Evolutionary conservation across 73 alveolate species (phyloP).

Genomic region (Diophrys sp.): DNA sequence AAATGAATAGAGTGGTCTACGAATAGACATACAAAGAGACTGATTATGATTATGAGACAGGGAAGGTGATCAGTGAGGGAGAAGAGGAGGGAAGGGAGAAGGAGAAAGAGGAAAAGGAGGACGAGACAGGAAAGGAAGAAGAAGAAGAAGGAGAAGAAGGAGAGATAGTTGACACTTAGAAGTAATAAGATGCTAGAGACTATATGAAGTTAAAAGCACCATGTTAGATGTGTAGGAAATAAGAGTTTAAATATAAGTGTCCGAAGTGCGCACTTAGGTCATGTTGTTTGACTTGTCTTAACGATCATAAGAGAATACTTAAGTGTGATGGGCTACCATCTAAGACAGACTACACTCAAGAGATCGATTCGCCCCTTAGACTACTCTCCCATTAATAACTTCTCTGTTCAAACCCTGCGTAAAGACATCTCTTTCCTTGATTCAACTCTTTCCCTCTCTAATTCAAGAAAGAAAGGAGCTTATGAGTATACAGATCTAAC

Average conservation of each 20-base stretch:
- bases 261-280: neutral
- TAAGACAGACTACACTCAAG: neutral
- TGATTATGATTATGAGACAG: neutral
- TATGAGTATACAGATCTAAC: neutral
- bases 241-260: neutral
- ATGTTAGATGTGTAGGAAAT: neutral
- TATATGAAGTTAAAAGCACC: neutral
- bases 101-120: neutral
- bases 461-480: neutral
- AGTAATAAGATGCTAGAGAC: too few species aligned
- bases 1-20: neutral
- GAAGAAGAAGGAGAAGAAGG: neutral
- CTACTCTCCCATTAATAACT: too few species aligned
- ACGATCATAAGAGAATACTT: neutral
- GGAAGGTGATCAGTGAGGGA: neutral
- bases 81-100: too few species aligned
- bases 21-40: neutral
- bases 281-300: neutral
- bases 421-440: neutral
- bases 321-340: neutral
- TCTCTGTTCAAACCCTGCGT: too few species aligned
- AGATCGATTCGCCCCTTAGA: too few species aligned
- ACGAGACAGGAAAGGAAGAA: neutral
- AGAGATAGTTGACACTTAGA: neutral
- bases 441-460: neutral